Evolutionary conservation across 106 monocot genomes (phyloP).

Genomic region (Allium fistulosum): DNA sequence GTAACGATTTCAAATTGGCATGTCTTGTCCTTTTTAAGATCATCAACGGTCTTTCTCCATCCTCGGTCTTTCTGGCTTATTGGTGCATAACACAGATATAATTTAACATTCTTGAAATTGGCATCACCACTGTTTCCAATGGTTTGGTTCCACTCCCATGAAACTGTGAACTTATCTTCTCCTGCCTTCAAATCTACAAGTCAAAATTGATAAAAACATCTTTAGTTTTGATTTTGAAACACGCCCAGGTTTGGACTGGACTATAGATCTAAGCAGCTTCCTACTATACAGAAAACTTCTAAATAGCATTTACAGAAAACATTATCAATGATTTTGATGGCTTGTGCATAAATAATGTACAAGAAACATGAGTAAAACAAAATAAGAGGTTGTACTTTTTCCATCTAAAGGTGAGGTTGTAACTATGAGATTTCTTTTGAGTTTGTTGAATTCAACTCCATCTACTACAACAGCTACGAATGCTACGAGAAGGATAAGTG

Average conservation of each 20-base stretch:
- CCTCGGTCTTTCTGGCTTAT: constrained; percentile 75
- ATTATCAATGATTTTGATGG: too few relatives aligned
- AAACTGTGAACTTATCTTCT: constrained; percentile 42
- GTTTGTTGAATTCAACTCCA: too few relatives aligned
- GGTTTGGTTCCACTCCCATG: constrained; percentile 44
- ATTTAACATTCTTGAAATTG: constrained; percentile 51
- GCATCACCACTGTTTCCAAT: constrained; percentile 12
- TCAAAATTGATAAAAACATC: background rate
- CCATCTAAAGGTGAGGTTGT: background rate
- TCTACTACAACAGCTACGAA: too few relatives aligned
- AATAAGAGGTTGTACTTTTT: background rate
- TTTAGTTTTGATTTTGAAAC: too few relatives aligned
- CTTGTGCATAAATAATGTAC: too few relatives aligned
- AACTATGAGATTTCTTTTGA: too few relatives aligned
- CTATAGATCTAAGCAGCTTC: too few relatives aligned
- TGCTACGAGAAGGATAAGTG: too few relatives aligned
- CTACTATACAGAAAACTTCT: too few relatives aligned
- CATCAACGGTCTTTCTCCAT: constrained; percentile 63
- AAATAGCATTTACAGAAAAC: too few relatives aligned
- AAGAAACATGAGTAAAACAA: background rate
- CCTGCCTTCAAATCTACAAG: constrained; percentile 57
- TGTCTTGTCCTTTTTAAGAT: constrained; percentile 64
- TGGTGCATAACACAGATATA: constrained; percentile 71
- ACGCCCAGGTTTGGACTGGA: too few relatives aligned
- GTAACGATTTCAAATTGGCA: constrained; percentile 49